Conservation (phyloP, 495 filamentous ascomycete genomes). For the Penicillium lagena region DNA sequence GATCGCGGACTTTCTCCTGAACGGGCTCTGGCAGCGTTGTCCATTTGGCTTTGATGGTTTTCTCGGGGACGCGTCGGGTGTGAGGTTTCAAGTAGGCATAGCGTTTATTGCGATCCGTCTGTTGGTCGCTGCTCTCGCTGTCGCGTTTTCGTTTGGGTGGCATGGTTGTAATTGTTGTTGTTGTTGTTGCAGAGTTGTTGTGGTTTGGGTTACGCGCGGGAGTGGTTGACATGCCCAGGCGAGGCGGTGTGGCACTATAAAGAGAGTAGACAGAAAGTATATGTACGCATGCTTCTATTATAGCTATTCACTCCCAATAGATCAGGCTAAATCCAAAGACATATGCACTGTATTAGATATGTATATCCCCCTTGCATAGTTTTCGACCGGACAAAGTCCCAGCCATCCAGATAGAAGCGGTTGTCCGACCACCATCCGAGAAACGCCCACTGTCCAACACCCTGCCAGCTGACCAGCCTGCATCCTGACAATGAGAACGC, state of each 20-base stretch:
- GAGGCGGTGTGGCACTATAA: background rate
- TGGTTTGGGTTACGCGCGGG: background rate
- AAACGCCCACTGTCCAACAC: slow-evolving; percentile 11
- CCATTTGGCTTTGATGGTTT: slow-evolving; percentile 55
- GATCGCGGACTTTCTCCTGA: slow-evolving; percentile 44
- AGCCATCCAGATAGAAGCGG: too few species aligned
- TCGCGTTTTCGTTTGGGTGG: slow-evolving; percentile 33
- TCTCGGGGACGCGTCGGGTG: slow-evolving; percentile 47
- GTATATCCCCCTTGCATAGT: too few species aligned
- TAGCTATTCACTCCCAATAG: too few species aligned
- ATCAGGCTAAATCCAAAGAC: too few species aligned
- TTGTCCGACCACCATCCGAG: too few species aligned
- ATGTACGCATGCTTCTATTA: too few species aligned
- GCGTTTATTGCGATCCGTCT: slow-evolving; percentile 20
- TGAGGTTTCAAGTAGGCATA: slow-evolving; percentile 43
- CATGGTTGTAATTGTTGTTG: slow-evolving; percentile 8
- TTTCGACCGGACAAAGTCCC: too few species aligned
- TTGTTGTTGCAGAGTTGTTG: background rate
- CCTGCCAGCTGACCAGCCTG: slow-evolving; percentile 11
- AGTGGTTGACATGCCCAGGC: background rate
- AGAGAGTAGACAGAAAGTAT: background rate
- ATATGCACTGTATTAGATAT: too few species aligned
- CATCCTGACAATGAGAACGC: slow-evolving; percentile 1
- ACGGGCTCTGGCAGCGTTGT: slow-evolving; percentile 43
- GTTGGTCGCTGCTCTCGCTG: slow-evolving; percentile 13